A percentile compares a stretch with the other conserved stretches of the same genome.
Evolutionary conservation across 1,139 yeast genomes (phyloP).

Genomic region (Meyerozyma smithsonii): DNA sequence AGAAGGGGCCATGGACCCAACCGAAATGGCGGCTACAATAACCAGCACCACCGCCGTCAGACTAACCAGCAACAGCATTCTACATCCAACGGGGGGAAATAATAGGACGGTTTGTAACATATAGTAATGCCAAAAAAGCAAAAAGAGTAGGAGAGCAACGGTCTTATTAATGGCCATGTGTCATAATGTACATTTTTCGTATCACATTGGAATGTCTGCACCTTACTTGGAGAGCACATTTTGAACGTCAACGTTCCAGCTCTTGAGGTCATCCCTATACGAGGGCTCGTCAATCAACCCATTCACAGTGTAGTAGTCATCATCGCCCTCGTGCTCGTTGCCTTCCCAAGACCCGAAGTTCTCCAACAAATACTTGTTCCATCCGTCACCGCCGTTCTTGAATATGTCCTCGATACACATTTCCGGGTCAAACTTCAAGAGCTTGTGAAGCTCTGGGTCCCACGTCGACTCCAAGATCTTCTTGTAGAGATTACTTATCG

Average conservation of each 20-base stretch:
- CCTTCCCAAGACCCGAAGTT: slow-evolving; percentile 10
- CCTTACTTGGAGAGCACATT: background rate
- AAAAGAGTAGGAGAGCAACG: no score
- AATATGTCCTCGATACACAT: slow-evolving; percentile 74
- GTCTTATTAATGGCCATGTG: no score
- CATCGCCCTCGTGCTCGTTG: slow-evolving; percentile 31
- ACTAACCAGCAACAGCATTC: slow-evolving; percentile 7
- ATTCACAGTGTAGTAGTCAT: slow-evolving; percentile 38
- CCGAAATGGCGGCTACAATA: slow-evolving; percentile 12
- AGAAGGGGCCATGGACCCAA: slow-evolving; percentile 9
- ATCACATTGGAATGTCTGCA: no score
- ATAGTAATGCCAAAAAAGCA: background rate
- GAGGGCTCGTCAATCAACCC: slow-evolving; percentile 37
- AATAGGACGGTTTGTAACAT: slow-evolving; percentile 1
- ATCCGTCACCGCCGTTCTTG: slow-evolving; percentile 64
- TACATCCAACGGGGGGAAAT: background rate
- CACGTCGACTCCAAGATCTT: slow-evolving; percentile 69
- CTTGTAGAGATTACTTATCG: slow-evolving; percentile 50
- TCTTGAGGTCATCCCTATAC: slow-evolving; percentile 39
- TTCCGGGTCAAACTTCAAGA: slow-evolving; percentile 66
- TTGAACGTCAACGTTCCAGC: slow-evolving; percentile 32
- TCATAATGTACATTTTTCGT: no score
- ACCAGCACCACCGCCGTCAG: slow-evolving; percentile 10
- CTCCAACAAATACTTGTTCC: slow-evolving; percentile 36
- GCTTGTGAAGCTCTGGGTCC: slow-evolving; percentile 60